phyloP scores from a whole-genome alignment of 2,329 filamentous ascomycete genomes.

The Cercospora sp. region DNA sequence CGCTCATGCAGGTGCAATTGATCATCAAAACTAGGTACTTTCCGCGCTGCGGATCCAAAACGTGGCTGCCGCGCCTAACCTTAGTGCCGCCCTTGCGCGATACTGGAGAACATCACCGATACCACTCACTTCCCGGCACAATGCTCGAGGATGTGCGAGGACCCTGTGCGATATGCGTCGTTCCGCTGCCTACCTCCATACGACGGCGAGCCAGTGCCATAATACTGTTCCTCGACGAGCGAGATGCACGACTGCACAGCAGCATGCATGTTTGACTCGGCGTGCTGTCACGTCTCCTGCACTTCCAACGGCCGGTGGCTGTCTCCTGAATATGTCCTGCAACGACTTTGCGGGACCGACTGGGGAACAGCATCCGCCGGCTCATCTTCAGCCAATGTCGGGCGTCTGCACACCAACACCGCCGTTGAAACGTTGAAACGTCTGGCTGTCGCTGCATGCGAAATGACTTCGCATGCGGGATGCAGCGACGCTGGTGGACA shows the following conservation, averaged over 20 bases:
- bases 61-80: slow-evolving; percentile 12
- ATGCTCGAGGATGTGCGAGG: background rate
- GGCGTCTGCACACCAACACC: background rate
- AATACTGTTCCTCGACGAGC: background rate
- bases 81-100: background rate
- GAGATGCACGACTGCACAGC: background rate
- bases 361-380: background rate
- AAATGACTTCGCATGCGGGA: slow-evolving; percentile 4
- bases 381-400: background rate
- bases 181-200: background rate
- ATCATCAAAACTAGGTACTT: background rate
- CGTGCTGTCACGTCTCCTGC: background rate
- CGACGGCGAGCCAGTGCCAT: background rate
- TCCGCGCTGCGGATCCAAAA: slow-evolving; percentile 8
- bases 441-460: slow-evolving; percentile 1
- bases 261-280: background rate
- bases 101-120: background rate
- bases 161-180: background rate
- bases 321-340: background rate
- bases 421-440: background rate
- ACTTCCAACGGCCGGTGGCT: background rate
- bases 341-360: background rate
- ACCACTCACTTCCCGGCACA: background rate
- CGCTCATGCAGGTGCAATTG: background rate
- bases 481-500: background rate